A percentile compares a stretch with the other conserved stretches of the same genome.
Evolutionary conservation across 1,139 yeast genomes (phyloP).

Genomic region (Sugiyamaella xylanicola): DNA sequence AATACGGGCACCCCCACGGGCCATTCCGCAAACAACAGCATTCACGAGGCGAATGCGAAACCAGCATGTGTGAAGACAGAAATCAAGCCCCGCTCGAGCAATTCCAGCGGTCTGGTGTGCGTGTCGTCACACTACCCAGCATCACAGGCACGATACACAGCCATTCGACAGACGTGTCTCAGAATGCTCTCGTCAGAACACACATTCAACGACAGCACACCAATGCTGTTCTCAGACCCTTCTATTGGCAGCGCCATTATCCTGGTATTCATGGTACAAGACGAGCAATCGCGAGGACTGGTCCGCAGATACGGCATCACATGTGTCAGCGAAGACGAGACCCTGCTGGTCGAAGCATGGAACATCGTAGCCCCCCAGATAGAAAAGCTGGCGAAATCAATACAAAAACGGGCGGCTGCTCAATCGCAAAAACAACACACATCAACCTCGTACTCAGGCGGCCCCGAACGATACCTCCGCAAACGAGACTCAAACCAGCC

Average conservation of each 20-base stretch:
- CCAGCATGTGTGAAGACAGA: conserved; percentile 25
- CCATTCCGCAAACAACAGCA: no score
- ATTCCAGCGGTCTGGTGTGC: conserved; percentile 9
- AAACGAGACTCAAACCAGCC: conserved; percentile 51
- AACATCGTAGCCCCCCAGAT: conserved; percentile 55
- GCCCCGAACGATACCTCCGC: conserved; percentile 56
- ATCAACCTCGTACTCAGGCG: conserved; percentile 15
- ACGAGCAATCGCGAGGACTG: conserved; percentile 74
- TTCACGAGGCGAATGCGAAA: not conserved
- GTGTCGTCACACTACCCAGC: conserved; percentile 69
- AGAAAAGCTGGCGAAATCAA: conserved; percentile 52
- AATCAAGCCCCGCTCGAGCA: conserved; percentile 1
- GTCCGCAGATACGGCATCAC: conserved; percentile 72
- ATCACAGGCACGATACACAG: conserved; percentile 53
- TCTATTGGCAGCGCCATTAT: conserved; percentile 67
- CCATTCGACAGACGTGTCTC: conserved; percentile 51
- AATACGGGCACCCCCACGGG: no score
- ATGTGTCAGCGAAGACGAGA: conserved; percentile 62
- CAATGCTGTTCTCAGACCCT: conserved; percentile 72
- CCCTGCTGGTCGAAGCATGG: conserved; percentile 59
- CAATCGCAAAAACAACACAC: conserved; percentile 33
- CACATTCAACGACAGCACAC: conserved; percentile 63
- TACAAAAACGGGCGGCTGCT: conserved; percentile 50
- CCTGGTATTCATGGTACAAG: conserved; percentile 66
- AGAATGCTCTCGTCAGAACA: conserved; percentile 71